Evolutionary conservation across 768 basidiomycete species (phyloP).

Genomic region (Filobasidium floriforme): DNA sequence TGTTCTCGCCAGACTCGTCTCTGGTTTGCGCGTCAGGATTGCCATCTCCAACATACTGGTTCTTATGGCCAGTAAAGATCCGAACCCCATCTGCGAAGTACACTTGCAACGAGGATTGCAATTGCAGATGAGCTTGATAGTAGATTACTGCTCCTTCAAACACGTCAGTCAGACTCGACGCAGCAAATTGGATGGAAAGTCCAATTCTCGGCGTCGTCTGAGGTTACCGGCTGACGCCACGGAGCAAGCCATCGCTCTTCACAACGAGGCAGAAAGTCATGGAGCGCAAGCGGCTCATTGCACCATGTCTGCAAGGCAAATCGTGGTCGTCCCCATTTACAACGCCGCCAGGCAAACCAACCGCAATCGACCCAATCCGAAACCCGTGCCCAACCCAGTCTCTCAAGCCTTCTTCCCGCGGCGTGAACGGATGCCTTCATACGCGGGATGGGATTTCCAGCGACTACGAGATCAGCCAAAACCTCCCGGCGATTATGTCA

Average conservation of each 20-base stretch:
- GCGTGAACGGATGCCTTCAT: conserved; percentile 8
- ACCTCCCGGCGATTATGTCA: conserved; percentile 5
- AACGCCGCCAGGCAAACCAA: conserved; percentile 24
- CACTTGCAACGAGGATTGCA: conserved; percentile 45
- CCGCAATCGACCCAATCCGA: neutral
- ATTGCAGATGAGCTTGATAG: conserved; percentile 26
- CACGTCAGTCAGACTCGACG: conserved; percentile 29
- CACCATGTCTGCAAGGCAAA: conserved; percentile 1
- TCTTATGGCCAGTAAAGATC: conserved; percentile 68
- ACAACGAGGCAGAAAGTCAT: conserved; percentile 18
- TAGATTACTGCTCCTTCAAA: conserved; percentile 37
- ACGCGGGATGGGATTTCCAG: conserved; percentile 29
- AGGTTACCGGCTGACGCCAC: conserved; percentile 37
- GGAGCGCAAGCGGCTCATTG: conserved; percentile 32
- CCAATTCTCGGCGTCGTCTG: conserved; percentile 34
- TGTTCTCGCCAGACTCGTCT: conserved; percentile 49
- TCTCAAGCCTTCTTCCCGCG: conserved; percentile 4
- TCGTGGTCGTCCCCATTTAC: conserved; percentile 39
- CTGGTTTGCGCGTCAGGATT: conserved; percentile 55
- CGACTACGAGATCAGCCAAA: conserved; percentile 20
- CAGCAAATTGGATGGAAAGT: conserved; percentile 27
- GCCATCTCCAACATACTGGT: conserved; percentile 59
- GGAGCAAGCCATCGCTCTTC: conserved; percentile 37
- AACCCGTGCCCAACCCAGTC: neutral
- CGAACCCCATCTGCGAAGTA: conserved; percentile 63